These are phyloP conservation scores for Didymella lethalis DNA, from an alignment of 2,329 filamentous ascomycete species.

Conservation along the genomic window DNA sequence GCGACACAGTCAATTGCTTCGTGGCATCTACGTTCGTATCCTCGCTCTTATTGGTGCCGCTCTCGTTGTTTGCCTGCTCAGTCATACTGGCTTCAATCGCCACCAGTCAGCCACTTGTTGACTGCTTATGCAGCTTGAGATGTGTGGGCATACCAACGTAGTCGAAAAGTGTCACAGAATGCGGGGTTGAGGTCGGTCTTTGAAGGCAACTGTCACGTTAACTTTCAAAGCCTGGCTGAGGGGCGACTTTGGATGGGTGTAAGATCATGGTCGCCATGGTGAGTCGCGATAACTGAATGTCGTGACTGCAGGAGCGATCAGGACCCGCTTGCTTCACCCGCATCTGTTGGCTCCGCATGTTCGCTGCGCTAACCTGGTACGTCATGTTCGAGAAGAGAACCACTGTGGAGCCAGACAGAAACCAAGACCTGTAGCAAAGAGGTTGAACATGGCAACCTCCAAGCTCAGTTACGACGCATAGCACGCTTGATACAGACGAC, in stretches of 20 bases:
- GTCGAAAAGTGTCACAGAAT: not conserved
- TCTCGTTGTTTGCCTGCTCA: constrained; percentile 8
- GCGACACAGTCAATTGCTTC: constrained; percentile 17
- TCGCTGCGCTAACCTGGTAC: constrained; percentile 16
- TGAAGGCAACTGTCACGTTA: not conserved
- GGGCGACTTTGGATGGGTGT: not conserved
- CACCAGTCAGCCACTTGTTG: not conserved
- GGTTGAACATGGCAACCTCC: not conserved
- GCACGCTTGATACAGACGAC: constrained; percentile 2
- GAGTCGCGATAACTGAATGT: constrained; percentile 13
- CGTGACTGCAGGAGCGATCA: constrained; percentile 11
- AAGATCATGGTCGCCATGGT: constrained; percentile 9
- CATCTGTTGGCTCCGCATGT: constrained; percentile 16
- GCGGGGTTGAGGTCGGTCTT: not conserved
- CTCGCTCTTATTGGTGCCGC: constrained; percentile 3
- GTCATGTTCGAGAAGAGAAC: constrained; percentile 18
- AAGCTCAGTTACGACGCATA: not conserved
- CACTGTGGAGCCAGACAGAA: constrained; percentile 4
- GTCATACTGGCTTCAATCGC: constrained; percentile 6
- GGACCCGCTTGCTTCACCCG: constrained; percentile 11
- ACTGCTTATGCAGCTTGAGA: not conserved
- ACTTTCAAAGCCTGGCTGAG: not conserved
- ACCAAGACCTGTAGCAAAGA: constrained; percentile 2
- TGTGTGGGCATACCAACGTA: not conserved
- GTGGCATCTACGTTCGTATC: not conserved